Evolutionary conservation across 164 flowering plant genomes (phyloP).

Genomic region (Aristolochia californica): DNA sequence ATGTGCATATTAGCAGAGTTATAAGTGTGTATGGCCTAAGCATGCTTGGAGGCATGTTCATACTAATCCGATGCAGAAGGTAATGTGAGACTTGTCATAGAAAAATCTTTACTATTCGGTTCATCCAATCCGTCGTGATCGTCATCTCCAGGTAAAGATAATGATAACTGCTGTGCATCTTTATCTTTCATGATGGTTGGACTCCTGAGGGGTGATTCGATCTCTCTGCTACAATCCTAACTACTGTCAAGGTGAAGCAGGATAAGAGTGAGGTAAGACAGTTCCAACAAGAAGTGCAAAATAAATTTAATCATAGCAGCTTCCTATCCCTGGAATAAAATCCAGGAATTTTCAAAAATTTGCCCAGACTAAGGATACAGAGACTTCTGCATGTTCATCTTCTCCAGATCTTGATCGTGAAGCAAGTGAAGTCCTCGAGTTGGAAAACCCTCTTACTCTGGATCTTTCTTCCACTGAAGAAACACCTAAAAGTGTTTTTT

Average conservation of each 20-base stretch:
- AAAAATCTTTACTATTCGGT: constrained; percentile 18
- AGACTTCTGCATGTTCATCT: constrained; percentile 15
- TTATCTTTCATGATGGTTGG: constrained; percentile 17
- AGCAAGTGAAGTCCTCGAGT: constrained; percentile 23
- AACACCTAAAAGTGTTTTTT: constrained; percentile 14
- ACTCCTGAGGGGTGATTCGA: constrained; percentile 20
- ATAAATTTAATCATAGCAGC: no score
- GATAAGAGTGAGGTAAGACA: constrained; percentile 9
- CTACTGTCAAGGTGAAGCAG: constrained; percentile 18
- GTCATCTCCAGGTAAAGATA: constrained; percentile 28
- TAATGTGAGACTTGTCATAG: no score
- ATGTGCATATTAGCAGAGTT: no score
- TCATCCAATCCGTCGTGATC: constrained; percentile 27
- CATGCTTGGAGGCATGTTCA: no score
- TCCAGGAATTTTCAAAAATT: background rate
- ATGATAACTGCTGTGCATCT: constrained; percentile 16
- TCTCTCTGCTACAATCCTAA: constrained; percentile 38
- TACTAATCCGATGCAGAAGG: no score
- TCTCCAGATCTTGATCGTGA: constrained; percentile 16
- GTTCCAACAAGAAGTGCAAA: background rate
- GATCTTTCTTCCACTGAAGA: constrained; percentile 17
- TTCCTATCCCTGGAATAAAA: constrained; percentile 2
- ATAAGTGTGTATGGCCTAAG: no score
- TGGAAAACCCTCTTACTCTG: constrained; percentile 15
- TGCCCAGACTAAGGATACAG: constrained; percentile 42